Evolutionary conservation across 2,329 filamentous ascomycete genomes (phyloP), one percentile per base, ranked within the genome.

Genomic region (Botryosphaeria dothidea): DNA sequence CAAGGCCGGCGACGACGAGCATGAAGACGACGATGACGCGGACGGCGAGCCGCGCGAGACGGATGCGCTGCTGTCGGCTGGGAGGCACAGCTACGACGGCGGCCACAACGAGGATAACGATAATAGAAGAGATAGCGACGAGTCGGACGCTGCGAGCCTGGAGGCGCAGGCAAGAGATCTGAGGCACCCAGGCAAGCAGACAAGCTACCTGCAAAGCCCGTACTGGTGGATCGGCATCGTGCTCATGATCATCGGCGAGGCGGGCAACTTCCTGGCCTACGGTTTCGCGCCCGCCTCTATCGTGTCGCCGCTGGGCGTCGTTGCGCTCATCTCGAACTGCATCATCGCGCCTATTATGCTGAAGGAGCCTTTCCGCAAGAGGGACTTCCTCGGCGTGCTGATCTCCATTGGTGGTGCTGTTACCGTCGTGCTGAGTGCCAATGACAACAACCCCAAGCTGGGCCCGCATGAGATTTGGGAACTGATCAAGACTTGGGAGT

Each of bases 201-300:
- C 89, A 65, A 90, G 87, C 5, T 99, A 99, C 77, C 85, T 99
- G 66, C 88, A 88, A 68, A 97, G 93, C 38, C 92, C 93, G 1
- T 97, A 95, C 74, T 99, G 95, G 95, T 99, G 95, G 95, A 80
- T 89, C 34, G 95, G 95, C 21, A 94, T 98, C 69, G 85, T 96
- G 17, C 84, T 99, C 66, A 99, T 99, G 87, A 92, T 90, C 0
- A 81, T 97, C 25, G 95, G 95, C 65, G 95, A 99, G 80, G 90
- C 91, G 74, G 95, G 95, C 60, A 99, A 99, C 77, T 99, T 99
- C 74, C 81, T 99, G 68, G 95, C 95, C 0, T 99, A 99, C 74
- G 95, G 95, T 25, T 99, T 99, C 76, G 95, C 95, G 31, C 95
- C 95, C 3, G 95, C 95, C 7, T 98, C 95, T 15, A 97, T 99